A percentile compares a stretch with the other conserved stretches of the same genome.
phyloP scores from a whole-genome alignment of 108 stramenopile genomes.

The Nannochloropsis oceanica region DNA sequence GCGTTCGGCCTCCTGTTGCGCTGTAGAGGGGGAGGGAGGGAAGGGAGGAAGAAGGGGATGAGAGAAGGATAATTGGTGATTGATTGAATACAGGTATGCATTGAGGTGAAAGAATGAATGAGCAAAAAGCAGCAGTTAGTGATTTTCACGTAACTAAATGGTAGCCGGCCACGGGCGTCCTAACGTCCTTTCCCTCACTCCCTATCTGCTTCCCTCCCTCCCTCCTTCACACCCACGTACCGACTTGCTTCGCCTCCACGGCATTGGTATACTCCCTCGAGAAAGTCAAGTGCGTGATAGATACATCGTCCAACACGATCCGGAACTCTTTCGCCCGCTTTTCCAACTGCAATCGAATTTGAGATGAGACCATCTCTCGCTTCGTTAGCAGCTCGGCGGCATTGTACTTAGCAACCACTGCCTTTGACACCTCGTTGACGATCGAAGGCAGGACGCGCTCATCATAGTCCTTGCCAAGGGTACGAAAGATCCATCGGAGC shows the following conservation, averaged over 20 bases:
- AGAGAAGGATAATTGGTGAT: no score
- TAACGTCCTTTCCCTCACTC: not conserved
- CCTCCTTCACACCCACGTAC: conserved; percentile 16
- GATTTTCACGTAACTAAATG: no score
- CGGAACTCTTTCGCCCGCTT: conserved; percentile 69
- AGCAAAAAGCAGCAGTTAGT: not conserved
- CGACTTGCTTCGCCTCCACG: conserved; percentile 98
- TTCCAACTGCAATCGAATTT: conserved; percentile 62
- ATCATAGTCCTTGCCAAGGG: conserved; percentile 88
- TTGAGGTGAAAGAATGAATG: not conserved
- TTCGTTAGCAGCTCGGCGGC: conserved; percentile 97
- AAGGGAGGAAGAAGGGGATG: not conserved
- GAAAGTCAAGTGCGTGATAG: conserved; percentile 96
- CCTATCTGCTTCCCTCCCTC: not conserved
- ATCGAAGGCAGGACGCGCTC: conserved; percentile 92
- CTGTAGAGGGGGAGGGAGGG: not conserved
- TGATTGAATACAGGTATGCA: not conserved
- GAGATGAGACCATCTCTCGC: conserved; percentile 67
- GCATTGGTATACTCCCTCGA: conserved; percentile 94
- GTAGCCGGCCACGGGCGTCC: no score
- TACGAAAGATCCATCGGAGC: conserved; percentile 85
- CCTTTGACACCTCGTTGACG: conserved; percentile 99
- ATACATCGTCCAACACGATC: conserved; percentile 79
- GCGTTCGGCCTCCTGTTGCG: conserved; percentile 97
- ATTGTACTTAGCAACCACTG: conserved; percentile 94